Conservation (phyloP, 2,329 filamentous ascomycete genomes). For the Fusarium goolgardi region DNA sequence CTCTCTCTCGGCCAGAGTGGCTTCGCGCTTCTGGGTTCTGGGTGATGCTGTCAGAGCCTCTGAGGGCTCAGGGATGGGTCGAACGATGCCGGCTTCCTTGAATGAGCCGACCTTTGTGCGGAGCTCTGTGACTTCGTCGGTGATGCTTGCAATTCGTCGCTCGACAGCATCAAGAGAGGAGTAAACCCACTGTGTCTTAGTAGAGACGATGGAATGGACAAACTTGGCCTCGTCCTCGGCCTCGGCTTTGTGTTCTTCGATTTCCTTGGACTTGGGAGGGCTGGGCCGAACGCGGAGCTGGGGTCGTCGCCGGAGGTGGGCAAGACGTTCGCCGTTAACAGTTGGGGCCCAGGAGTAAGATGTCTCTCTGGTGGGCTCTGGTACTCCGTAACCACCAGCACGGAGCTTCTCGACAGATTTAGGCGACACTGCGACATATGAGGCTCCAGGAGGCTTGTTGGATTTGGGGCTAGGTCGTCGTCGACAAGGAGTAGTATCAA, state of each 20-base stretch:
- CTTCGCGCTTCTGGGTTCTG: constrained; percentile 6
- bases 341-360: constrained; percentile 12
- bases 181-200: constrained; percentile 18
- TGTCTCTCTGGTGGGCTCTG: constrained; percentile 11
- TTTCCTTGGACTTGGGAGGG: not conserved
- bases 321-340: not conserved
- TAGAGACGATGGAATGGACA: constrained; percentile 1
- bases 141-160: constrained; percentile 6
- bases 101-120: constrained; percentile 8
- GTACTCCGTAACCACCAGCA: constrained; percentile 2
- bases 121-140: not conserved
- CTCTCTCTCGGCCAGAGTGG: constrained; percentile 12
- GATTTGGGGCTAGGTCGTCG: not conserved
- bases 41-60: not conserved
- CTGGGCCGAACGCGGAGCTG: not conserved
- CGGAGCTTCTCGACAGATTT: constrained; percentile 24
- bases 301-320: not conserved
- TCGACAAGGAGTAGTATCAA: not conserved
- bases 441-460: constrained; percentile 26
- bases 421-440: constrained; percentile 31
- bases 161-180: constrained; percentile 20
- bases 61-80: not conserved
- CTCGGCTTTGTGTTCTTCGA: not conserved
- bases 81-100: not conserved
- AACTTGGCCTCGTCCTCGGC: not conserved